Percentiles rank a stretch among this genome's conserved stretches.
Evolutionary conservation across 2,329 filamentous ascomycete species (phyloP).

Genomic region (Daldinia sp.): DNA sequence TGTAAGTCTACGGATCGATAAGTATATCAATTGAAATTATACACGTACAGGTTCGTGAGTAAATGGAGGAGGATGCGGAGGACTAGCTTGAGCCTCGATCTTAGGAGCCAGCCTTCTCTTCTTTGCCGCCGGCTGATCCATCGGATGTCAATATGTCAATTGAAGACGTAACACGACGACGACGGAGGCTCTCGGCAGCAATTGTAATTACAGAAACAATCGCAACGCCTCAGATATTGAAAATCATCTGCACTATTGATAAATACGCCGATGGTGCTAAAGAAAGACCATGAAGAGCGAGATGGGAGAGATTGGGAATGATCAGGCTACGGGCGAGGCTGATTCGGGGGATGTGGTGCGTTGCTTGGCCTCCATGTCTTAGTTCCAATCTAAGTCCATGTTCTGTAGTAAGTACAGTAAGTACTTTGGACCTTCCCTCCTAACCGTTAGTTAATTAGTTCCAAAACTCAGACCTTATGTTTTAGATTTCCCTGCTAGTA

Average conservation of each 20-base stretch:
- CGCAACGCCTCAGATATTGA: slow-evolving; percentile 16
- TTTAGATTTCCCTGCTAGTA: slow-evolving; percentile 6
- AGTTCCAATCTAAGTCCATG: neutral
- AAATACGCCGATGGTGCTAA: slow-evolving; percentile 25
- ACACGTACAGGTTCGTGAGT: slow-evolving; percentile 49
- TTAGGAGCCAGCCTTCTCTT: slow-evolving; percentile 56
- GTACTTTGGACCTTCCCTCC: too few relatives aligned
- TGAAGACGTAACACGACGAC: slow-evolving; percentile 25
- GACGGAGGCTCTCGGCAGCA: slow-evolving; percentile 16
- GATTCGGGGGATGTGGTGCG: slow-evolving; percentile 29
- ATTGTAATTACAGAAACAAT: slow-evolving; percentile 21
- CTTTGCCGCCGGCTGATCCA: slow-evolving; percentile 56
- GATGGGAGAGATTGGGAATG: slow-evolving; percentile 36
- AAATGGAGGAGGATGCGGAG: slow-evolving; percentile 47
- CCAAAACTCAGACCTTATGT: too few relatives aligned
- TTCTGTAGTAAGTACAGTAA: neutral
- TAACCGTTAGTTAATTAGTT: too few relatives aligned
- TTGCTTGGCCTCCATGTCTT: slow-evolving; percentile 11
- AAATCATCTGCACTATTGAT: slow-evolving; percentile 34
- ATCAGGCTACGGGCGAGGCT: slow-evolving; percentile 44
- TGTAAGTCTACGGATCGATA: slow-evolving; percentile 27
- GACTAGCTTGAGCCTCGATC: slow-evolving; percentile 52
- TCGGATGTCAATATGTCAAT: slow-evolving; percentile 43
- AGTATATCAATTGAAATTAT: slow-evolving; percentile 34
- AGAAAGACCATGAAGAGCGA: slow-evolving; percentile 23